These are phyloP conservation scores for Penicillium paradoxum DNA, from an alignment of 495 filamentous ascomycete genomes.

Conservation along the genomic window DNA sequence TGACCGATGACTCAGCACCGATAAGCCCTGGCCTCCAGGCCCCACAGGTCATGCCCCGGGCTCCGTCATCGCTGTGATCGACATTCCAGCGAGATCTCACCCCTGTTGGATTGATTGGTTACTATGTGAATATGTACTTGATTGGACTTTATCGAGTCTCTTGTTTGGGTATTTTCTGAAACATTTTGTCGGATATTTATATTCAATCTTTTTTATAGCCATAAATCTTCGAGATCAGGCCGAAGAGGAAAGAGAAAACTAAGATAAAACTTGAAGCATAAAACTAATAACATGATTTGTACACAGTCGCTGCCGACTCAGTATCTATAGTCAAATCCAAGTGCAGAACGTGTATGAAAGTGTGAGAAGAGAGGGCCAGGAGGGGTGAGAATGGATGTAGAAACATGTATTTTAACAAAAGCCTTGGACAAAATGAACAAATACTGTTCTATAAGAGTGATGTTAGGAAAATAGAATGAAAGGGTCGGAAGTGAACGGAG, in stretches of 20 bases:
- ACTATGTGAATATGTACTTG: no score
- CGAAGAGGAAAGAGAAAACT: not conserved
- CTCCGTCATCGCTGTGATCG: no score
- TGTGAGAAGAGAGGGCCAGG: conserved; percentile 13
- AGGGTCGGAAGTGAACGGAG: not conserved
- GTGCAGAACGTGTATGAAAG: conserved; percentile 1
- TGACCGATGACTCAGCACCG: not conserved
- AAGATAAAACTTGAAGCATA: not conserved
- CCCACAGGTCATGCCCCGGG: not conserved
- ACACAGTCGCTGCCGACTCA: conserved; percentile 10
- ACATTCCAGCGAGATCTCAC: no score
- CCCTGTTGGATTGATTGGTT: no score
- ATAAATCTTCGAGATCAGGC: not conserved
- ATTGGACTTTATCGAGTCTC: not conserved
- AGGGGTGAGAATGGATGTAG: conserved; percentile 5
- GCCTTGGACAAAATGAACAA: conserved; percentile 1
- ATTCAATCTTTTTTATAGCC: not conserved
- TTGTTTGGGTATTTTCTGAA: no score
- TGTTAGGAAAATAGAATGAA: not conserved
- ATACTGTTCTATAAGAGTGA: not conserved
- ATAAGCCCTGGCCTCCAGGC: not conserved
- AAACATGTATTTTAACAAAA: not conserved
- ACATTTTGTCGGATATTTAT: not conserved
- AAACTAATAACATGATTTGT: conserved; percentile 11
- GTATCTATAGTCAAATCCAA: conserved; percentile 19